Base-by-base conservation (phyloP, 768 basidiomycete genomes). In the Mycena albidolilacea region DNA sequence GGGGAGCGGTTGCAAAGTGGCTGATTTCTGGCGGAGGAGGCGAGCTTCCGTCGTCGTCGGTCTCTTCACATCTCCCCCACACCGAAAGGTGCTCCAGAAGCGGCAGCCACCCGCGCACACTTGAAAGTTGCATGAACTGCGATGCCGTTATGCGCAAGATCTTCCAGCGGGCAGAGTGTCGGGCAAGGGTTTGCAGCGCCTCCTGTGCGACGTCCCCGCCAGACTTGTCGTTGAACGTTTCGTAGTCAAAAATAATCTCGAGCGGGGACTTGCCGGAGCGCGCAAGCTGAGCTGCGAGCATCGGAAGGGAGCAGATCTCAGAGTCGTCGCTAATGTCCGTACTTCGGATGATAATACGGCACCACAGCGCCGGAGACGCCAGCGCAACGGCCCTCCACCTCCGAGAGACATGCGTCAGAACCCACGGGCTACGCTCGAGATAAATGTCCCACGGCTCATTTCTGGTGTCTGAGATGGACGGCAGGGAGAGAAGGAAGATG, bases 311-410 rank as follows among this genome's bases (percentile, higher is more conserved):
- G 48, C n/a, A n/a, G n/a, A n/a, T 7, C 48, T 19, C 48, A 2
- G n/a, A 21, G 2, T 7, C 63, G n/a, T 30, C 30, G 39, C 55
- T 55, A 39, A 23, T 55, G 7, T 19, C 12, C 17, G 10, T 44
- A 12, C 39, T 38, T n/a, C 35, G 54, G 21, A 64, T 59, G 55
- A 64, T 30, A 15, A 70, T 70, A 44, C 35, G 41, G 15, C 54
- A 46, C 69, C 69, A 70, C 38, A 70, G 43, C 9, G 35, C 35
- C 7, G 69, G 69, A 5, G 63, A 8, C 8, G 63, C 23, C 19
- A 70, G 12, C 5, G 63, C 69, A 10, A 70, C 55, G 9, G 55
- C 55, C 21, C 69, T 70, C 69, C 69, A 64, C 4, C 19, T 44
- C 4, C 69, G 30, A 38, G 54, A 70, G 30, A 70, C 41, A 37